A percentile compares a stretch with the other conserved stretches of the same genome.
Conservation (phyloP, 2,329 filamentous ascomycete species). For the Pseudogymnoascus destructans region DNA sequence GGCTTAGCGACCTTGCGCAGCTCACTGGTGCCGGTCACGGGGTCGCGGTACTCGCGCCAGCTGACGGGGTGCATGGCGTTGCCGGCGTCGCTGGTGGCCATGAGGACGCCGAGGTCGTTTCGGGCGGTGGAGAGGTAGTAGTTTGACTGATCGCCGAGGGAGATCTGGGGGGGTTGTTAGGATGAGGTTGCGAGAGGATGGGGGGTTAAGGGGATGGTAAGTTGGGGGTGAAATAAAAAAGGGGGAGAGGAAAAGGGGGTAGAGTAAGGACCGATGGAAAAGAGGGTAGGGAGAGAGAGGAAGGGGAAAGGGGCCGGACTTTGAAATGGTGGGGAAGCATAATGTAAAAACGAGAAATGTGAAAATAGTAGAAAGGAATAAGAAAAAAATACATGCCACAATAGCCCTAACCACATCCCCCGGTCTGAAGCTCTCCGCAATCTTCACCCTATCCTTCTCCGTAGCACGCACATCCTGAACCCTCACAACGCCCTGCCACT, state of each 20-base stretch:
- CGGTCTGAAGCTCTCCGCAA: constrained; percentile 81
- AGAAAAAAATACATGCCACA: constrained; percentile 40
- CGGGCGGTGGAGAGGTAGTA: constrained; percentile 90
- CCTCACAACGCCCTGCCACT: constrained; percentile 75
- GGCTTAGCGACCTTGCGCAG: constrained; percentile 88
- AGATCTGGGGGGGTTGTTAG: constrained; percentile 43
- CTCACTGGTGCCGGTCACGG: constrained; percentile 63
- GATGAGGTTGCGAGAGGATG: not conserved
- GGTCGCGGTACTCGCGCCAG: constrained; percentile 91
- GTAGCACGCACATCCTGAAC: constrained; percentile 87
- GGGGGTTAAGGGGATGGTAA: constrained; percentile 10
- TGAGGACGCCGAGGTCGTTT: constrained; percentile 86
- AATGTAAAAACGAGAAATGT: not conserved
- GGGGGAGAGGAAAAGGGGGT: not conserved
- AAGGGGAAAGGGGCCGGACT: too few species aligned
- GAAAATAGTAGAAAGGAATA: constrained; percentile 10
- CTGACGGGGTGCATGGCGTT: constrained; percentile 86
- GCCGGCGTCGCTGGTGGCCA: constrained; percentile 77
- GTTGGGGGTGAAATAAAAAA: not conserved
- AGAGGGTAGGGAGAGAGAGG: too few species aligned
- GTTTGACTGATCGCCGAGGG: constrained; percentile 81
- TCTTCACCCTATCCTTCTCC: constrained; percentile 88
- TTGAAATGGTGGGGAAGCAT: not conserved
- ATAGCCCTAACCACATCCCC: constrained; percentile 82
- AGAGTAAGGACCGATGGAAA: not conserved